phyloP scores from a whole-genome alignment of 768 basidiomycete genomes.

The Auricularia sp. region DNA sequence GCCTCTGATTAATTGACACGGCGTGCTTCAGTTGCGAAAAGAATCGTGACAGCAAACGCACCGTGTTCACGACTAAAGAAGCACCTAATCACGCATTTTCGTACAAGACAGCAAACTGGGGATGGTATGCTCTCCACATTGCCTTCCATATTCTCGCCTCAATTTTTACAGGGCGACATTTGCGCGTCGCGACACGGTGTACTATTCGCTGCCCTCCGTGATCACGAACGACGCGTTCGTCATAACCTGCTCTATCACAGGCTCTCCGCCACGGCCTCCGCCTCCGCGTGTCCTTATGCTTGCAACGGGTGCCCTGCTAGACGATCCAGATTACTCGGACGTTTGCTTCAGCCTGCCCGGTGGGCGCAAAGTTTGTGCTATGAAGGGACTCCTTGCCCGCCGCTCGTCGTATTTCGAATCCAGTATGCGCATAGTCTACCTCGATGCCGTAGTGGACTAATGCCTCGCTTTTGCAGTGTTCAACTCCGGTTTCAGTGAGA shows the following conservation, averaged over 20 bases:
- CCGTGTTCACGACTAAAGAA: conserved; percentile 58
- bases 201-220: conserved; percentile 42
- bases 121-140: conserved; percentile 43
- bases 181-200: conserved; percentile 60
- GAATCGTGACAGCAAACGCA: conserved; percentile 31
- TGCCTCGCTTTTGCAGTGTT: conserved; percentile 45
- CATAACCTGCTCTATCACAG: conserved; percentile 66
- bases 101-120: conserved; percentile 80
- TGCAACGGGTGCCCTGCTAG: conserved; percentile 62
- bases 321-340: conserved; percentile 79
- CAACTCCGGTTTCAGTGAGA: conserved; percentile 50
- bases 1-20: not conserved
- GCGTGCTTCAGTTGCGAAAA: conserved; percentile 11
- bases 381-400: conserved; percentile 46
- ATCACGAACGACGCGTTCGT: conserved; percentile 52
- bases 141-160: not conserved
- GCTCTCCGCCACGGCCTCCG: conserved; percentile 36
- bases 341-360: conserved; percentile 68
- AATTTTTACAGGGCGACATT: conserved; percentile 57
- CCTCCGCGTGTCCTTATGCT: conserved; percentile 47
- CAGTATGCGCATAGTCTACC: conserved; percentile 31
- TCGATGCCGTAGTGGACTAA: not conserved
- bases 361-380: conserved; percentile 51
- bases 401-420: conserved; percentile 71
- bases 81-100: conserved; percentile 77